Evolutionary conservation across 306 rosid genomes (phyloP).

Genomic region (Rosa multiflora): DNA sequence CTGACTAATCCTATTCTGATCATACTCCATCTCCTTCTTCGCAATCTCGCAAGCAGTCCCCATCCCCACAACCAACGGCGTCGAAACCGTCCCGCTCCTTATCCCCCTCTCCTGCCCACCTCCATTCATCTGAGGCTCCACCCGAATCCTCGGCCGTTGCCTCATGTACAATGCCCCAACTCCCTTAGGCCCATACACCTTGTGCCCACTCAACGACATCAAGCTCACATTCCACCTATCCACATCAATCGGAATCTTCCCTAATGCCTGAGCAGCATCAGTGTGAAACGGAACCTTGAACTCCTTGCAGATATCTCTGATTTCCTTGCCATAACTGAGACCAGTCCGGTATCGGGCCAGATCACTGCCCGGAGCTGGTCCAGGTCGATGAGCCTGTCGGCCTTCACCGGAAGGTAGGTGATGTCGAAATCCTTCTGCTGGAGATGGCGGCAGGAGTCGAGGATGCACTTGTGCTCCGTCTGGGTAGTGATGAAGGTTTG

Average conservation of each 20-base stretch:
- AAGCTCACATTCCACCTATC: slow-evolving; percentile 89
- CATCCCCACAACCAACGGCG: too few relatives aligned
- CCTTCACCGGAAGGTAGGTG: slow-evolving; percentile 71
- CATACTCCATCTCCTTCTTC: too few relatives aligned
- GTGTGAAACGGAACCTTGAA: slow-evolving; percentile 74
- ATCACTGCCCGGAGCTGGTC: slow-evolving; percentile 61
- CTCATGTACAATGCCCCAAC: slow-evolving; percentile 79
- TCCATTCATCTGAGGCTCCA: slow-evolving; percentile 94
- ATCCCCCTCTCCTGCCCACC: slow-evolving; percentile 80
- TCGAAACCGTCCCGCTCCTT: too few relatives aligned
- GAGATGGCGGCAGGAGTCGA: slow-evolving; percentile 85
- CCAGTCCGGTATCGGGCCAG: slow-evolving; percentile 78
- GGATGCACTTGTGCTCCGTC: slow-evolving; percentile 95
- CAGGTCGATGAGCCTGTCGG: slow-evolving; percentile 70
- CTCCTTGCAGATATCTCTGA: slow-evolving; percentile 35
- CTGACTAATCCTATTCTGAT: too few relatives aligned
- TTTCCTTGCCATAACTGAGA: slow-evolving; percentile 63
- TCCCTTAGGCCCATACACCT: slow-evolving; percentile 82
- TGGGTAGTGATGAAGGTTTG: slow-evolving; percentile 58
- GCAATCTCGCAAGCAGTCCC: too few relatives aligned
- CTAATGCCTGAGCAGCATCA: slow-evolving; percentile 92
- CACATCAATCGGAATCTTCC: slow-evolving; percentile 80
- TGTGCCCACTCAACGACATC: slow-evolving; percentile 89
- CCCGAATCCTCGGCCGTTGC: slow-evolving; percentile 87
- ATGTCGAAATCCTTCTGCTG: slow-evolving; percentile 87